A percentile compares a stretch with the other conserved stretches of the same genome.
phyloP scores from a whole-genome alignment of 495 filamentous ascomycete genomes.

The Penicillium herquei region DNA sequence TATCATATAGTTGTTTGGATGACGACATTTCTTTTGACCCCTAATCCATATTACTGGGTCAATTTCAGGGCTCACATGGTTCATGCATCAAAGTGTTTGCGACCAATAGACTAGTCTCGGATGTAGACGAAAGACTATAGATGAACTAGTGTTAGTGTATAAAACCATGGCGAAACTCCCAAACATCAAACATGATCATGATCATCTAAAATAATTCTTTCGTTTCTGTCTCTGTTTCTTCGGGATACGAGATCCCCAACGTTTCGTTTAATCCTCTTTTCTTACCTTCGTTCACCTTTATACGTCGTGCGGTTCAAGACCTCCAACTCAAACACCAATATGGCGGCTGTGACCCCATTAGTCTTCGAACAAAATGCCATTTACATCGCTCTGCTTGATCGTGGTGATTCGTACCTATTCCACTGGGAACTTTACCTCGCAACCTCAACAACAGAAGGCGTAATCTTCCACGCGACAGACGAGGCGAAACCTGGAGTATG shows the following conservation, averaged over 20 bases:
- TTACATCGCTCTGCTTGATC: conserved; percentile 22
- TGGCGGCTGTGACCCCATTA: not conserved
- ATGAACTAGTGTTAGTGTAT: too few relatives aligned
- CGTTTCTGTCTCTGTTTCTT: too few relatives aligned
- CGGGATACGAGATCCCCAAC: too few relatives aligned
- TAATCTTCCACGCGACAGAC: conserved; percentile 20
- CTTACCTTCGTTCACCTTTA: too few relatives aligned
- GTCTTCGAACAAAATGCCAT: conserved; percentile 12
- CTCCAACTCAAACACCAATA: not conserved
- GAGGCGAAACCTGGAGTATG: conserved; percentile 7
- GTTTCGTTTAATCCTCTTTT: too few relatives aligned
- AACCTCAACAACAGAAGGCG: conserved; percentile 10
- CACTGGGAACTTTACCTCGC: conserved; percentile 27
- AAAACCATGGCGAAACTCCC: too few relatives aligned
- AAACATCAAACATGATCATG: too few relatives aligned
- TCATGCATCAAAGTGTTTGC: too few relatives aligned
- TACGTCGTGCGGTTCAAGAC: not conserved
- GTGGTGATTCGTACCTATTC: conserved; percentile 18
- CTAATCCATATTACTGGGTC: not conserved
- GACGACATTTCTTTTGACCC: too few relatives aligned
- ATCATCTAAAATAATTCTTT: too few relatives aligned
- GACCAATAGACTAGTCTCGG: not conserved
- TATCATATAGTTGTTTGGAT: not conserved
- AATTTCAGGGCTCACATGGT: not conserved
- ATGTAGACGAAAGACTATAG: too few relatives aligned